Evolutionary conservation across 805 yeast species (phyloP).

Genomic region (Helenozyma baotianmanensis): DNA sequence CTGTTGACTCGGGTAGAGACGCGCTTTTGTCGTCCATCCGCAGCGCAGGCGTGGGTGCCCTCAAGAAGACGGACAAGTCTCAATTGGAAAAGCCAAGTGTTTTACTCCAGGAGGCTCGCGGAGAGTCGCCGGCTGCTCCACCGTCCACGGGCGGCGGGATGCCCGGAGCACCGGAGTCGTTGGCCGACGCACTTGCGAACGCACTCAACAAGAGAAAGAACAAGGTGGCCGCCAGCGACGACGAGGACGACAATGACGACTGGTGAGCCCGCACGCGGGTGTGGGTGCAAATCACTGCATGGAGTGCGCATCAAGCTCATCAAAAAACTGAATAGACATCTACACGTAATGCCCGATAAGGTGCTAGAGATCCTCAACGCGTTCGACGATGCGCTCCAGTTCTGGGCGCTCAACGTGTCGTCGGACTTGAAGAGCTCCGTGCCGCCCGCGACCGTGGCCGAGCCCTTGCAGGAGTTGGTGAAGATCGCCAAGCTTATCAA

Average conservation of each 20-base stretch:
- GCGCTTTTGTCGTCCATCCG: constrained; percentile 85
- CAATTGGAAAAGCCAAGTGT: constrained; percentile 78
- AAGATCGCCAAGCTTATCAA: constrained; percentile 58
- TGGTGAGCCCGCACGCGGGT: constrained; percentile 18
- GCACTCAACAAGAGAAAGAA: constrained; percentile 80
- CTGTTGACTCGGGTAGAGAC: constrained; percentile 61
- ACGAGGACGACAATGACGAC: constrained; percentile 71
- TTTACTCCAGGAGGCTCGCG: constrained; percentile 64
- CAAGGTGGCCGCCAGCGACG: constrained; percentile 77
- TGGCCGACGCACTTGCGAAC: constrained; percentile 85
- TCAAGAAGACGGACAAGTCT: constrained; percentile 76
- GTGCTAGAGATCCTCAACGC: constrained; percentile 9
- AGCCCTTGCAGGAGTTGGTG: constrained; percentile 52
- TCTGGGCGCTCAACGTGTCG: constrained; percentile 11
- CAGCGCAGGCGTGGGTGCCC: constrained; percentile 64
- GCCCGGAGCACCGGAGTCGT: constrained; percentile 54
- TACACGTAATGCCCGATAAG: constrained; percentile 2
- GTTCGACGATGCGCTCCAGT: constrained; percentile 14
- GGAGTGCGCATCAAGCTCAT: constrained; percentile 4
- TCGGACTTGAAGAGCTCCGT: constrained; percentile 7
- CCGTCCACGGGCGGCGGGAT: constrained; percentile 32
- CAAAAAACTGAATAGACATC: not conserved
- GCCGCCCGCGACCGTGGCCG: constrained; percentile 23
- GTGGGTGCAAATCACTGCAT: too few relatives aligned
- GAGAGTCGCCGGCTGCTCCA: constrained; percentile 44